Evolutionary conservation across 306 rosid genomes (phyloP).

Genomic region (Ochetophila trinervis): DNA sequence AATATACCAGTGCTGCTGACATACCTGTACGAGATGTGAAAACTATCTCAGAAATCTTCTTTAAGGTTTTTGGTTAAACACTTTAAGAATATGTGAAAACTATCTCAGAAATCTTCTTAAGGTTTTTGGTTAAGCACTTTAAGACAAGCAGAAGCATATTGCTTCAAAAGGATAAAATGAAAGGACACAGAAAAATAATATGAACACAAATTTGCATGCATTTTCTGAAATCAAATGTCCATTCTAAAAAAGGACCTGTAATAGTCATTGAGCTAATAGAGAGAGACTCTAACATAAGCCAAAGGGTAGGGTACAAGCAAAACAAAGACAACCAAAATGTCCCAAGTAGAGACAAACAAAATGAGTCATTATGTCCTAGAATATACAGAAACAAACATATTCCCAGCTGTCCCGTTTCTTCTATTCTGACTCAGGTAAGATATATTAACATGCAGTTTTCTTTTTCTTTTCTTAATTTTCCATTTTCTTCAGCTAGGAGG

Average conservation of each 20-base stretch:
- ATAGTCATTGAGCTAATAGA: neutral
- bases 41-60: slow-evolving; percentile 24
- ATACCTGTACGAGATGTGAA: slow-evolving; percentile 53
- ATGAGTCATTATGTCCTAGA: neutral
- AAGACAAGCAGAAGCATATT: neutral
- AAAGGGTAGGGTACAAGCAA: neutral
- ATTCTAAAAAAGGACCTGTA: neutral
- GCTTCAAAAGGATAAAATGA: neutral
- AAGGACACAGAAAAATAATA: neutral
- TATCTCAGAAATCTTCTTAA: slow-evolving; percentile 17
- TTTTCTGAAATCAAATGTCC: neutral
- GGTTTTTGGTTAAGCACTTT: neutral
- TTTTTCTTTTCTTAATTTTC: too few relatives aligned
- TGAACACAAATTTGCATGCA: neutral
- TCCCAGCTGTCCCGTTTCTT: too few relatives aligned
- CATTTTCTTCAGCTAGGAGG: too few relatives aligned
- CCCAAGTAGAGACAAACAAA: neutral
- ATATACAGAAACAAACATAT: neutral
- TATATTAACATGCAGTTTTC: too few relatives aligned
- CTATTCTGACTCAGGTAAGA: too few relatives aligned
- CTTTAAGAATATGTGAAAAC: slow-evolving; percentile 26
- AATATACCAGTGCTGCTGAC: slow-evolving; percentile 51
- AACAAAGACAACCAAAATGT: neutral
- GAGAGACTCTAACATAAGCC: too few relatives aligned
- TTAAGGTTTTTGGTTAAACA: slow-evolving; percentile 1